Evolutionary conservation across 148 eudicot genomes (phyloP), one percentile per base, ranked within the genome.

Genomic region (Diospyros lotus): DNA sequence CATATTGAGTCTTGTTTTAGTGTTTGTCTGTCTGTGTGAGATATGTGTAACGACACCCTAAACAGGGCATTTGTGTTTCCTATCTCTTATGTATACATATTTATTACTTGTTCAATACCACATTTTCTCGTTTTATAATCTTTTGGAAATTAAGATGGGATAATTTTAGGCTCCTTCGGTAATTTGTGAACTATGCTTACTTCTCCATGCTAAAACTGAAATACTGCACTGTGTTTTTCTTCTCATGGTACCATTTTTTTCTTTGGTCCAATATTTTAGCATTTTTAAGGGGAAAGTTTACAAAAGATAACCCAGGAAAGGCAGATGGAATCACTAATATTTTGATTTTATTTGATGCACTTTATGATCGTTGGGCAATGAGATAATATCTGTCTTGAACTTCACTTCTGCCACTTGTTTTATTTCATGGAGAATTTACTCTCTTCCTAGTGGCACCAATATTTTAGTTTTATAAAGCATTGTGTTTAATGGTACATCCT

Each of bases 331-430:
- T 51, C 58, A 52, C 17, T 39, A 11, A 69, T 17, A 28, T 28
- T 28, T 28, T 28, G 28, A 28, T 28, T 28, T 28, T 28, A 28
- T 28, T 28, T 28, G 28, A 28, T 28, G 28, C 0, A 28, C 28
- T 28, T 28, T 28, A 28, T 28, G 28, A 28, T 28, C 28, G 28
- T 28, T 28, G 28, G 28, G 28, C 28, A 28, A 0, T 28, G 28
- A 28, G 28, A 28, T 28, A 28, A 28, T 14, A 4, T 40, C 52
- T 55, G 62, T 40, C 8, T n/a, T 28, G 55, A 70, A 58, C 45
- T 70, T 55, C 7, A 39, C 61, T 70, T 15, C 42, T 70, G 42
- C 38, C 50, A 54, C 61, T 48, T 75, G 14, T 43, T 66, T 55
- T 63, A 9, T 67, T 44, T 44, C 45, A 4, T 58, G 7, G n/a